phyloP scores from a whole-genome alignment of 495 filamentous ascomycete species.

The Tricharina praecox region DNA sequence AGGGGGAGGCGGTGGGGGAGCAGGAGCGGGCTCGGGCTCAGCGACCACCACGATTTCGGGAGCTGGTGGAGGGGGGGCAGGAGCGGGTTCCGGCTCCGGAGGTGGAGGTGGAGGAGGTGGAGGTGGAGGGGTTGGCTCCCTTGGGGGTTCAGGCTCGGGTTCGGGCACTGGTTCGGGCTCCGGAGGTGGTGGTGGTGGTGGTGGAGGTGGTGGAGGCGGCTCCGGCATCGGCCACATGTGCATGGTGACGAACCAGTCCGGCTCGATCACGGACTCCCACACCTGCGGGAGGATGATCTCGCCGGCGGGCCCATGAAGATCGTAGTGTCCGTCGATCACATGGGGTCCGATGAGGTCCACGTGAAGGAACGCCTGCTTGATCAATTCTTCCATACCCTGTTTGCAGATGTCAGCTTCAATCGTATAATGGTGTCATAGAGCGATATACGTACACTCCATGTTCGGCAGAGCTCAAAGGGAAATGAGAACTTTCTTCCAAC shows the following conservation, averaged over 20 bases:
- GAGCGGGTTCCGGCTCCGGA: conserved; percentile 2
- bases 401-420: neutral
- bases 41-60: conserved; percentile 1
- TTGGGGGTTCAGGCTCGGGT: conserved; percentile 9
- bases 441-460: conserved; percentile 39
- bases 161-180: conserved; percentile 4
- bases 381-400: conserved; percentile 40
- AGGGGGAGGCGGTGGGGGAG: conserved; percentile 14
- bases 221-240: conserved; percentile 83
- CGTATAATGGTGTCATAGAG: neutral
- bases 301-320: conserved; percentile 32
- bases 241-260: conserved; percentile 72
- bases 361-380: conserved; percentile 34
- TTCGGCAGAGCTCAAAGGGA: conserved; percentile 48
- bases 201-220: conserved; percentile 20
- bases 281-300: conserved; percentile 36
- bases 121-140: conserved; percentile 11
- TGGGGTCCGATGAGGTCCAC: conserved; percentile 34
- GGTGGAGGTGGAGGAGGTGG: conserved; percentile 8
- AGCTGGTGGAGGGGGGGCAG: conserved; percentile 4
- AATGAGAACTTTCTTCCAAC: conserved; percentile 48
- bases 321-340: conserved; percentile 35
- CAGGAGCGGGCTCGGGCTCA: conserved; percentile 6
- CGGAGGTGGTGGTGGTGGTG: conserved; percentile 11
- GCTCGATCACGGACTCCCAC: conserved; percentile 37